Conservation (phyloP, 73 alveolate genomes). For the Paramecium sexaurelia region DNA sequence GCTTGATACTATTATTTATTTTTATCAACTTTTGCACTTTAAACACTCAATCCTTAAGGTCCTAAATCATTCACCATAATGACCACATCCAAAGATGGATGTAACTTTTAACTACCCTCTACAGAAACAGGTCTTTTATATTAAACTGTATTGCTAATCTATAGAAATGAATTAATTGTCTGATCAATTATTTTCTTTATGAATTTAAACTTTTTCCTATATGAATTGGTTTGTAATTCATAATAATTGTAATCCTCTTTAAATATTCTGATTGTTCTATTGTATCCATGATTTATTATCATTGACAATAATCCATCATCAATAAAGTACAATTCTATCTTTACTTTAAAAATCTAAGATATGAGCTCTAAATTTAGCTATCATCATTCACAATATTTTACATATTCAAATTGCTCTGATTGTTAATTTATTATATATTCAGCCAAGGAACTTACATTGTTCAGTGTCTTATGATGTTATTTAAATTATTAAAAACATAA, state of each 20-base stretch:
- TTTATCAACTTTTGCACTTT: not conserved
- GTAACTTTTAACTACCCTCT: not conserved
- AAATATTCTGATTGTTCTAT: not conserved
- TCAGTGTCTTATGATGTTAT: not conserved
- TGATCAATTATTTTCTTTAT: not conserved
- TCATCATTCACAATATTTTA: not conserved
- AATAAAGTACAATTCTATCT: conserved; percentile 11
- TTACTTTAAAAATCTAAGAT: conserved; percentile 18
- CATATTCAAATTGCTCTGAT: conserved; percentile 24
- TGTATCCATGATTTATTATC: conserved; percentile 16
- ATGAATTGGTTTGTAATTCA: not conserved
- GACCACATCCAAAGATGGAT: conserved; percentile 14
- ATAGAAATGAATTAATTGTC: not conserved
- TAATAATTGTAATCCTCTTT: conserved; percentile 13
- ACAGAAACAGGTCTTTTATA: not conserved
- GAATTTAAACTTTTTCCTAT: conserved; percentile 40
- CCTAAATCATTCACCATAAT: not conserved
- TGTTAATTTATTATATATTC: conserved; percentile 30
- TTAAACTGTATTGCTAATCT: not conserved
- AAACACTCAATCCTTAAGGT: not conserved
- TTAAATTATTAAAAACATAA: not conserved
- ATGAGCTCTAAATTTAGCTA: conserved; percentile 56
- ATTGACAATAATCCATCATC: conserved; percentile 13
- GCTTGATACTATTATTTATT: not conserved
- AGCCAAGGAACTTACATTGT: conserved; percentile 4